Evolutionary conservation across 1,284 basidiomycete species (phyloP), one percentile per base, ranked within the genome.

Genomic region (Irpex sp.): DNA sequence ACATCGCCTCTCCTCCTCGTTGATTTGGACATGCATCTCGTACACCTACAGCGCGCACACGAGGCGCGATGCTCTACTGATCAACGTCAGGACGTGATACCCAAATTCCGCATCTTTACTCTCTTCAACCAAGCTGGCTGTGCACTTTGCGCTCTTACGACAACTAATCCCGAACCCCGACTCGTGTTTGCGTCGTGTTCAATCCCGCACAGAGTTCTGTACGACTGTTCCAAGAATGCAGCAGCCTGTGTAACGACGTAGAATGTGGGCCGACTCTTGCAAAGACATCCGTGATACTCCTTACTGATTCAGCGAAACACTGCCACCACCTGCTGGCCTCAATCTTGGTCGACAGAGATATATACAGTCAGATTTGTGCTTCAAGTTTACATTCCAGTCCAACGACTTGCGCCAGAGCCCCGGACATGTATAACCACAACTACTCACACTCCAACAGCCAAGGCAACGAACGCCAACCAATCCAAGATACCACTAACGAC

Each of bases 361-460:
- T 62, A 62, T 35, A 37, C 46, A 15, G 47, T 61, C 36, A 49
- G 37, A 49, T 56, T 46, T 39, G n/a, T 21, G 31, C 21, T 39
- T 26, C 26, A 37, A 37, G 21, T 21, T 6, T 55, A 36, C 17
- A 47, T n/a, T 21, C 31, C 26, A 51, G 49, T 35, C 49, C 36
- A 56, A 43, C 39, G 15, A 33, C 43, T 55, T 46, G 35, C 17
- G 15, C 36, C 55, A 37, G 56, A 46, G 56, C 39, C 56, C 49
- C 26, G 56, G 61, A 46, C 56, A 62, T 62, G 61, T 58, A 50
- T 56, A 58, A 58, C 56, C 9, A 49, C 60, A 56, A n/a, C 60
- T 50, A 61, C 39, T 19, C 17, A 11, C 21, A 56, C 54, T 9
- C 47, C 39, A n/a, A 61, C 49, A 46, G 46, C 26, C 50, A 56